Evolutionary conservation across 306 rosid species (phyloP).

Genomic region (Mucuna pruriens): DNA sequence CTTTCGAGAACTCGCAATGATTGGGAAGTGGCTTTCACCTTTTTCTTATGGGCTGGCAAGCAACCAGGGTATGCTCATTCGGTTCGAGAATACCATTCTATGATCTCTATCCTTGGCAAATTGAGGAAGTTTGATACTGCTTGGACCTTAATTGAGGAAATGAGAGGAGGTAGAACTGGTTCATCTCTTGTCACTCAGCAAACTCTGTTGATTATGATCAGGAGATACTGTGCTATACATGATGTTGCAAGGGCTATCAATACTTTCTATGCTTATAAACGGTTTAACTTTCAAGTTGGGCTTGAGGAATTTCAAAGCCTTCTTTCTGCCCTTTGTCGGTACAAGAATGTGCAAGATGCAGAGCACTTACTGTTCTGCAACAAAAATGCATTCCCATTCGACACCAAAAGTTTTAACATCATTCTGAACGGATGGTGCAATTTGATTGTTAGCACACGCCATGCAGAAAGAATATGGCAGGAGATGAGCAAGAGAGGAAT

Average conservation of each 20-base stretch:
- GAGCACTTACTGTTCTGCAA: slow-evolving; percentile 77
- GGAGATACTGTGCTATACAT: slow-evolving; percentile 73
- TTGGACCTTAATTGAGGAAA: slow-evolving; percentile 81
- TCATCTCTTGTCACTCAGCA: slow-evolving; percentile 67
- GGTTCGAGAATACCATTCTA: slow-evolving; percentile 75
- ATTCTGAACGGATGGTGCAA: slow-evolving; percentile 92
- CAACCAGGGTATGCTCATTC: slow-evolving; percentile 69
- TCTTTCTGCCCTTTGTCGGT: slow-evolving; percentile 90
- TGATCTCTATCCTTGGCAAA: slow-evolving; percentile 82
- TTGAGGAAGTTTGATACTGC: slow-evolving; percentile 92
- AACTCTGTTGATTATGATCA: slow-evolving; percentile 83
- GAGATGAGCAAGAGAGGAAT: slow-evolving; percentile 77
- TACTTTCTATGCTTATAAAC: slow-evolving; percentile 69
- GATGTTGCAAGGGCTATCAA: slow-evolving; percentile 80
- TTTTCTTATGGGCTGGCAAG: slow-evolving; percentile 89
- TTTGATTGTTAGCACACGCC: slow-evolving; percentile 61
- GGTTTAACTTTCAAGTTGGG: slow-evolving; percentile 62
- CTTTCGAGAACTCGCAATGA: slow-evolving; percentile 73
- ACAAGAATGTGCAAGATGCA: slow-evolving; percentile 80
- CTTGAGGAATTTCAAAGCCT: slow-evolving; percentile 75
- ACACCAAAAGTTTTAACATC: slow-evolving; percentile 84
- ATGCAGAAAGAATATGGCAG: slow-evolving; percentile 80
- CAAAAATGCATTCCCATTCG: slow-evolving; percentile 59
- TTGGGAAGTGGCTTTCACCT: slow-evolving; percentile 88
- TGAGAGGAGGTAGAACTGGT: slow-evolving; percentile 56